Evolutionary conservation across 225 moss, liverwort and hornwort genomes (phyloP).

Genomic region (Marchantia polymorpha): DNA sequence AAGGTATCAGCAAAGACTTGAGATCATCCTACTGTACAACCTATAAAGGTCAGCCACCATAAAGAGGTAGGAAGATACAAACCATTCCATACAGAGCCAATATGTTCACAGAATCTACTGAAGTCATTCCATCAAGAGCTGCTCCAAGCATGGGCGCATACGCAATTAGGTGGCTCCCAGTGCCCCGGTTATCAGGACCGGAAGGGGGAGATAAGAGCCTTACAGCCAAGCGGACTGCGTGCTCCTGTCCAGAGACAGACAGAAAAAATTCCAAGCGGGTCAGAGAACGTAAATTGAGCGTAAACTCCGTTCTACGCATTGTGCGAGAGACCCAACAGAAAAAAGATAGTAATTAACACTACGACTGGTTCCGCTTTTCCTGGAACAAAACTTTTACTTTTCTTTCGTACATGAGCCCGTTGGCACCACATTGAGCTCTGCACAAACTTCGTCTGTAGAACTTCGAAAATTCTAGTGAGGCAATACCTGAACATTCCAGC

Average conservation of each 20-base stretch:
- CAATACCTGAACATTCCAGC: constrained; percentile 90
- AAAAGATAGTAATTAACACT: neutral
- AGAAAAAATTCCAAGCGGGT: neutral
- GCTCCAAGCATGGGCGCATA: constrained; percentile 79
- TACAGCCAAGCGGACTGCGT: constrained; percentile 79
- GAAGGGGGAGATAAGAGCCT: constrained; percentile 74
- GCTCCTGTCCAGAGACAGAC: constrained; percentile 61
- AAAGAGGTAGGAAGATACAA: constrained; percentile 2
- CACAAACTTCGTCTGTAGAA: neutral
- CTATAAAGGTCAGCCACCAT: no score
- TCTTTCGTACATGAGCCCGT: no score
- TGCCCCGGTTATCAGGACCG: constrained; percentile 62
- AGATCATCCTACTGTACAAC: no score
- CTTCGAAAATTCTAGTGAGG: neutral
- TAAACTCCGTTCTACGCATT: neutral
- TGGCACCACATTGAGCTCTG: neutral
- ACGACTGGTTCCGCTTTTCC: no score
- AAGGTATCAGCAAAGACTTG: no score
- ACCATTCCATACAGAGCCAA: constrained; percentile 91
- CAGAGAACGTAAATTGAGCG: neutral
- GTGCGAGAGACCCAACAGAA: neutral
- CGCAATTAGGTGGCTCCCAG: constrained; percentile 59
- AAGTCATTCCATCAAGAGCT: constrained; percentile 65
- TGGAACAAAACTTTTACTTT: no score
- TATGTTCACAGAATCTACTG: constrained; percentile 66